Evolutionary conservation across 1,139 yeast genomes (phyloP).

Genomic region (Yamadazyma triangularis): DNA sequence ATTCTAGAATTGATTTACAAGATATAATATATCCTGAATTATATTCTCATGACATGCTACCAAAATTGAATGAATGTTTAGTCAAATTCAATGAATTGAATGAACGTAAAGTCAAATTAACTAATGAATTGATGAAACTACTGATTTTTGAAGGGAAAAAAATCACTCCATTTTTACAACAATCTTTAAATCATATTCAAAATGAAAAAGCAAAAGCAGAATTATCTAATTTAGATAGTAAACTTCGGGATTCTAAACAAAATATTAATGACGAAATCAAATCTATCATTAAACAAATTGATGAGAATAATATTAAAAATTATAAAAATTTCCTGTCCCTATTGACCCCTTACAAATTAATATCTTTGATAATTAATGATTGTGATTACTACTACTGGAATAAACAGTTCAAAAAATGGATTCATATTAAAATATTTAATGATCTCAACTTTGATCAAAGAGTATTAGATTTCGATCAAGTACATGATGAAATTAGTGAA

Average conservation of each 20-base stretch:
- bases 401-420: constrained; percentile 15
- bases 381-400: constrained; percentile 22
- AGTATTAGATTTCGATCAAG: constrained; percentile 6
- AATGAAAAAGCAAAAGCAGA: constrained; percentile 14
- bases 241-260: constrained; percentile 15
- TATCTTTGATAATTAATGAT: constrained; percentile 28
- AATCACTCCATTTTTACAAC: constrained; percentile 9
- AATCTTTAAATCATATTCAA: constrained; percentile 6
- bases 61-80: constrained; percentile 4
- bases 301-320: constrained; percentile 7
- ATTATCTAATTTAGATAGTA: constrained; percentile 13
- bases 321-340: constrained; percentile 11
- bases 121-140: constrained; percentile 21
- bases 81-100: constrained; percentile 4
- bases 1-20: constrained; percentile 6
- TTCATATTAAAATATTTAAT: constrained; percentile 9
- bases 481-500: constrained; percentile 3
- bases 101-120: constrained; percentile 13
- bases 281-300: constrained; percentile 7
- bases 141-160: constrained; percentile 13
- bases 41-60: constrained; percentile 4
- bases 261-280: constrained; percentile 19
- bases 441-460: constrained; percentile 8
- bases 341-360: constrained; percentile 17
- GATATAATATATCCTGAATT: constrained; percentile 11